Evolutionary conservation across 2,329 filamentous ascomycete genomes (phyloP), one percentile per base, ranked within the genome.

Genomic region (Allantophomopsis cytisporea): DNA sequence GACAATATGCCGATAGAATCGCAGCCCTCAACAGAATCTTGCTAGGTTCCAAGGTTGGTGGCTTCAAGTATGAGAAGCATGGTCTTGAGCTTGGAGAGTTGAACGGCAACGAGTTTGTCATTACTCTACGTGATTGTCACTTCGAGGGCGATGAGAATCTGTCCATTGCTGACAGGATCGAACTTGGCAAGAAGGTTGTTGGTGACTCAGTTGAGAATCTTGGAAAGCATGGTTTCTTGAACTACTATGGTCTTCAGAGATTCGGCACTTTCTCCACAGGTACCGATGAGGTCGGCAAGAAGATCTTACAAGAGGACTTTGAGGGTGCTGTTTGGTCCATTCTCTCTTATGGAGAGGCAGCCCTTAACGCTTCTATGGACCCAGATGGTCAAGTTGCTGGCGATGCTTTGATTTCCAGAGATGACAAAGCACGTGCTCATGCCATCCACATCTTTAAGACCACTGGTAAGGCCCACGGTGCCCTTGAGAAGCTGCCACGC

Each of bases 241-340:
- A 98, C 61, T 98, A 96, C 63, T 98, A 88, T 54, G 91, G 91
- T 7, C 76, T 96, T n/a, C 91, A 98, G 61, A 79, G 91, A 17
- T 98, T 98, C 52, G 91, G 91, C 20, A 89, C 87, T 0, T 89
- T 91, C 58, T 66, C 76, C 20, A 81, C 84, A 11, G 83, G 87
- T 28, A 98, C 91, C 0, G 86, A 96, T 53, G 72, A 80, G 32
- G 67, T 95, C 37, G 91, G 91, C 37, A 75, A 81, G 54, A 80
- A 84, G 56, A 87, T 98, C 54, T 69, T 98, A 1, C 73, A 83
- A 48, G 80, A 75, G 21, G 77, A 94, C 52, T 87, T 87, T 49
- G 71, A 88, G 54, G 83, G 75, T 23, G 89, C 89, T 12, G 76
- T 91, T 40, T 71, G 85, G 39, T 71, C 77, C 15, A 78, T 98